phyloP scores from a whole-genome alignment of 306 rosid species.

The Quillaja saponaria region DNA sequence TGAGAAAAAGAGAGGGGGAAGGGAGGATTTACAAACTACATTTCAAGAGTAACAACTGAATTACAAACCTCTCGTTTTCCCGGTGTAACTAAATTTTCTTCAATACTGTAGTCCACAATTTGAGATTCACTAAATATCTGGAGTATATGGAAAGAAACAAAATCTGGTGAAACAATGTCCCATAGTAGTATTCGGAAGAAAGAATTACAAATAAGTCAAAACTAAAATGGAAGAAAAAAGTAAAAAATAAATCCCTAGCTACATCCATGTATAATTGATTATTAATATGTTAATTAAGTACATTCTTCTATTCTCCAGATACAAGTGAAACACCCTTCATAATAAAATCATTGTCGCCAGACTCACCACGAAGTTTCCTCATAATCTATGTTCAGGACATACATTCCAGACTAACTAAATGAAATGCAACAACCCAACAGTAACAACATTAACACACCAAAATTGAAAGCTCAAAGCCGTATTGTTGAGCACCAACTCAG shows the following conservation, averaged over 20 bases:
- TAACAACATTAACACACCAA: background rate
- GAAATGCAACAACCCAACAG: background rate
- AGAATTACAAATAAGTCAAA: background rate
- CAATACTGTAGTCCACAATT: constrained; percentile 66
- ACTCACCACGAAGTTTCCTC: background rate
- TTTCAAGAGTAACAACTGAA: constrained; percentile 13
- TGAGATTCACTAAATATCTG: constrained; percentile 77
- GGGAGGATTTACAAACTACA: constrained; percentile 2
- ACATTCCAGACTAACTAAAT: background rate
- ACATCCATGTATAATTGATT: background rate
- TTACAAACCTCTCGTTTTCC: constrained; percentile 71
- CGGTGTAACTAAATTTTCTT: constrained; percentile 64
- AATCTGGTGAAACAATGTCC: constrained; percentile 2
- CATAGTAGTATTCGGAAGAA: constrained; percentile 16
- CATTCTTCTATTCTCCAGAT: background rate
- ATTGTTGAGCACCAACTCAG: constrained; percentile 14
- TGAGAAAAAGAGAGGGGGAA: background rate
- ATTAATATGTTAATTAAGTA: constrained; percentile 1
- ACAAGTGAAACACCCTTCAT: background rate
- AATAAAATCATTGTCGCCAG: constrained; percentile 3
- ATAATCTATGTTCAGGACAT: background rate
- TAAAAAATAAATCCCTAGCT: background rate
- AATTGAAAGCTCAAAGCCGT: constrained; percentile 3
- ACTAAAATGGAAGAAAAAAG: background rate
- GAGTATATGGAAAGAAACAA: constrained; percentile 16